Base-by-base conservation (phyloP, 805 yeast genomes). In the Kuraishia piskuri region DNA sequence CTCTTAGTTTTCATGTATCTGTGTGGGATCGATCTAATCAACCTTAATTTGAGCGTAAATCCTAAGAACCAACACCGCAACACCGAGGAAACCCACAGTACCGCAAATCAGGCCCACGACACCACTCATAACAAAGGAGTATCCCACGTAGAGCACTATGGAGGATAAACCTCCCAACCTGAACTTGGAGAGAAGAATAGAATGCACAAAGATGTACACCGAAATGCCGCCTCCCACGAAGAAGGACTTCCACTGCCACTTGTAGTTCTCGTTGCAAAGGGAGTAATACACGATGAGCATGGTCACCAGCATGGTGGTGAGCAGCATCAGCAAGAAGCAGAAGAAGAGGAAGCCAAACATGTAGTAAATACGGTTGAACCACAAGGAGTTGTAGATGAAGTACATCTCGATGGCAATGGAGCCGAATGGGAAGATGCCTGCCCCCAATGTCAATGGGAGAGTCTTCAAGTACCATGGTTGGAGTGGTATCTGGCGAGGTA, bases 331-430 rank as follows among this genome's bases (percentile, higher is more conserved):
- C n/a, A 85, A 58, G 66, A 88, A 84, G 62, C 97, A 90, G 72
- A 91, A 83, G 69, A 91, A 88, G 60, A 92, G 74, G 77, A 92
- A 94, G 12, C 98, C 99, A 76, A 94, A 94, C 98, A 94, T 92
- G 77, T 91, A 94, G 76, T 82, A 94, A 58, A 91, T 84, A 68
- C 88, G 81, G 77, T 88, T 90, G 70, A 88, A 89, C 99, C 99
- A 92, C 59, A 94, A 71, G 31, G 96, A 89, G 52, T 88, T 80
- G 73, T 88, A 84, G 62, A 94, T 88, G 73, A 90, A 92, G 70
- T 90, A 91, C 80, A 94, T 80, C 73, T 94, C 97, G 54, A 94
- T 94, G 22, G 96, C 90, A 65, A 94, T 87, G 21, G 96, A 86
- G 9, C 96, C 96, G 65, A 92, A 90, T 63, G 98, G 97, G 78